Evolutionary conservation across 75 land plant genomes (phyloP).

Genomic region (Cunninghamia lanceolata): DNA sequence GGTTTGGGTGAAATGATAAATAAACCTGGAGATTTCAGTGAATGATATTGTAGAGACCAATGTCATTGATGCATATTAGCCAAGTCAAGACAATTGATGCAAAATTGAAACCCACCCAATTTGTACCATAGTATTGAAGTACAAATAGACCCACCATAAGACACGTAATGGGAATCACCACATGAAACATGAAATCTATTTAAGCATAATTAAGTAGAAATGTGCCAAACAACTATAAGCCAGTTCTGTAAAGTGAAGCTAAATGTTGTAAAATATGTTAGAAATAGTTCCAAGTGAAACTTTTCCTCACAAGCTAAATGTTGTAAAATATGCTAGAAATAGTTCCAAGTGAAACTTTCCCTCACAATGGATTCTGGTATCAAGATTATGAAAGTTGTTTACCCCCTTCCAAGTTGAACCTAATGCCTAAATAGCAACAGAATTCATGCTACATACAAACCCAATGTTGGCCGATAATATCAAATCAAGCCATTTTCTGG

Average conservation of each 20-base stretch:
- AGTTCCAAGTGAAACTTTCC: background rate
- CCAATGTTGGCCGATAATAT: background rate
- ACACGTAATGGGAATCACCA: conserved; percentile 37
- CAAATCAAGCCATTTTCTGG: background rate
- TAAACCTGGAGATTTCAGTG: conserved; percentile 35
- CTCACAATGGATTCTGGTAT: background rate
- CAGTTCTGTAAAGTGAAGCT: background rate
- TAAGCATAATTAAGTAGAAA: background rate
- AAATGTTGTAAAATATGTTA: background rate
- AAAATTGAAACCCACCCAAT: conserved; percentile 39
- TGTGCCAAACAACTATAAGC: background rate
- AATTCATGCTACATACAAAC: background rate
- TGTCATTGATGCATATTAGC: conserved; percentile 38
- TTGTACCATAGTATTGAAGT: conserved; percentile 51
- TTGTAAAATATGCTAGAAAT: background rate
- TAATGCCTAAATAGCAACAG: background rate
- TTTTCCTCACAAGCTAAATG: background rate
- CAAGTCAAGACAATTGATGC: conserved; percentile 49
- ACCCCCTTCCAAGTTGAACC: background rate
- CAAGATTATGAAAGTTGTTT: background rate
- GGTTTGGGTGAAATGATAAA: no score
- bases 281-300: background rate
- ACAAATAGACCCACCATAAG: conserved; percentile 45
- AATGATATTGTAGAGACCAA: conserved; percentile 49
- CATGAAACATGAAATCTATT: conserved; percentile 22